A percentile compares a stretch with the other conserved stretches of the same genome.
Evolutionary conservation across 192 early-diverging fungal species (phyloP).

Genomic region (Haplosporangium gracile): DNA sequence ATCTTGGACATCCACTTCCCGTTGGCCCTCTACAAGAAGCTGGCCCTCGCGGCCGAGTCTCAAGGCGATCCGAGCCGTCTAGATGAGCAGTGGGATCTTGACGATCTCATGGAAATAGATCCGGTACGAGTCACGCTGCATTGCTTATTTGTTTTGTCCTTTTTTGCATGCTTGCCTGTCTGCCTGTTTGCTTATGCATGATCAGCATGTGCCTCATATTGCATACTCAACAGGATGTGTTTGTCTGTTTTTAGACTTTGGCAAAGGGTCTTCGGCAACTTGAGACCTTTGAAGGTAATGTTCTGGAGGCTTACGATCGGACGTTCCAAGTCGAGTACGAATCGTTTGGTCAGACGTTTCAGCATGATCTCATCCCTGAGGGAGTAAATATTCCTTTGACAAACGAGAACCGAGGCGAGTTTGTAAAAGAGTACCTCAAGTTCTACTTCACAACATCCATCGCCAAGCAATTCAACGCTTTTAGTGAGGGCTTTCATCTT

Average conservation of each 20-base stretch:
- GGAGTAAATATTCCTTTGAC: slow-evolving; percentile 77
- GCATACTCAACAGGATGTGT: neutral
- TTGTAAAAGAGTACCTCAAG: slow-evolving; percentile 84
- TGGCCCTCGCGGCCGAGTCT: slow-evolving; percentile 57
- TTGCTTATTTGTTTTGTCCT: slow-evolving; percentile 5
- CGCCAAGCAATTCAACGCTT: slow-evolving; percentile 80
- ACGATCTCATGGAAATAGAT: slow-evolving; percentile 83
- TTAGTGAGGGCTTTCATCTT: slow-evolving; percentile 83
- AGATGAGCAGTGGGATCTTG: slow-evolving; percentile 70
- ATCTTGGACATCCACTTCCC: slow-evolving; percentile 96
- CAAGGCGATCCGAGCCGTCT: slow-evolving; percentile 37
- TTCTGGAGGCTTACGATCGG: slow-evolving; percentile 81
- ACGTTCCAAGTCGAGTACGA: slow-evolving; percentile 87
- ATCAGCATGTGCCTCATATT: neutral
- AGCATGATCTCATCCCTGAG: slow-evolving; percentile 75
- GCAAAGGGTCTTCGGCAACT: slow-evolving; percentile 83
- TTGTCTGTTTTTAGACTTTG: slow-evolving; percentile 61
- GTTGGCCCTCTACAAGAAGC: slow-evolving; percentile 87
- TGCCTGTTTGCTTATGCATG: neutral
- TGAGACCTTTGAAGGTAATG: slow-evolving; percentile 74
- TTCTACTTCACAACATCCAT: slow-evolving; percentile 82
- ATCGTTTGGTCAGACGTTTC: slow-evolving; percentile 69
- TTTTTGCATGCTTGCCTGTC: neutral
- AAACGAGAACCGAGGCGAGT: slow-evolving; percentile 81
- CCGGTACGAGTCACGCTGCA: slow-evolving; percentile 62